A percentile compares a stretch with the other conserved stretches of the same genome.
phyloP scores from a whole-genome alignment of 441 rosid species.

The Sinapis alba region DNA sequence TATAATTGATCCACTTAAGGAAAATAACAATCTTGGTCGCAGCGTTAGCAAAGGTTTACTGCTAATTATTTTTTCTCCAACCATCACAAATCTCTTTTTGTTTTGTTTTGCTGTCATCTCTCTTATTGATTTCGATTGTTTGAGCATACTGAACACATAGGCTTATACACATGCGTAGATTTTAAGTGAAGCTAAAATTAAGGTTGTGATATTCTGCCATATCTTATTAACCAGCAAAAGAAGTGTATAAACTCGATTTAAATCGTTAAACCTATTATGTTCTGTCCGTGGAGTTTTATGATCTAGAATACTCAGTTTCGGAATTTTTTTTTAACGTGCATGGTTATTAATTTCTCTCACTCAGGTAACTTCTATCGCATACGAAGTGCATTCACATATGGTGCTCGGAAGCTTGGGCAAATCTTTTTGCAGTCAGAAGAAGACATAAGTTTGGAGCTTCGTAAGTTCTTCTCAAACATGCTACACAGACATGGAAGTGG shows the following conservation, averaged over 20 bases:
- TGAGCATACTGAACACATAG: no score
- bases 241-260: neutral
- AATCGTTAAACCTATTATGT: neutral
- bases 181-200: constrained; percentile 4
- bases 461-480: constrained; percentile 63
- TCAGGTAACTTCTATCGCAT: constrained; percentile 72
- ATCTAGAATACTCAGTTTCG: neutral
- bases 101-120: neutral
- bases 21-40: constrained; percentile 93
- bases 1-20: constrained; percentile 83
- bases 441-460: constrained; percentile 50
- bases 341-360: constrained; percentile 9
- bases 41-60: constrained; percentile 88
- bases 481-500: constrained; percentile 81
- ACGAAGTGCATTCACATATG: constrained; percentile 74
- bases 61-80: constrained; percentile 13
- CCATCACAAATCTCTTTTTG: neutral
- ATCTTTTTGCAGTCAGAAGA: constrained; percentile 56
- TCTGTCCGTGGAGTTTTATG: neutral
- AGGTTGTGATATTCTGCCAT: constrained; percentile 10
- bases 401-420: constrained; percentile 66
- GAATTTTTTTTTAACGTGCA: neutral
- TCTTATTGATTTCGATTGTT: constrained; percentile 20
- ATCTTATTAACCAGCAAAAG: neutral
- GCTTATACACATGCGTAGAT: no score